phyloP scores from a whole-genome alignment of 371 early-diverging fungal genomes.

The Apophysomyces variabilis region DNA sequence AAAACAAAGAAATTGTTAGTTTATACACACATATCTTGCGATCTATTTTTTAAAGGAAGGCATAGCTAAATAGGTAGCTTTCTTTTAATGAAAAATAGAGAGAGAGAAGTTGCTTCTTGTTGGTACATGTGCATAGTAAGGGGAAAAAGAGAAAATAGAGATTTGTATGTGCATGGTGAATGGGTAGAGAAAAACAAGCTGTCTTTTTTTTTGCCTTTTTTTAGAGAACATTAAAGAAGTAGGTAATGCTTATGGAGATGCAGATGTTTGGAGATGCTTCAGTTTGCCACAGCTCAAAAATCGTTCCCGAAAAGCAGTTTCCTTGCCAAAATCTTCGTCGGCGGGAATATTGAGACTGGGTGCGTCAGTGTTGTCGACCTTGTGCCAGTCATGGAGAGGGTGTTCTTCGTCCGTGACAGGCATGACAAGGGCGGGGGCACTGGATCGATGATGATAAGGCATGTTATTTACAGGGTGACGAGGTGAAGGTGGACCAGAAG shows the following conservation, averaged over 20 bases:
- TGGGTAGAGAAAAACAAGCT: no score
- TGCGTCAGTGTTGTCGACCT: constrained; percentile 8
- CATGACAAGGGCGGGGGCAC: constrained; percentile 24
- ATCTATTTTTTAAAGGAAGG: no score
- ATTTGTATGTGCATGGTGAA: no score
- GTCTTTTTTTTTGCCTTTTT: no score
- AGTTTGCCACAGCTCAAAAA: constrained; percentile 33
- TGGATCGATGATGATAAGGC: constrained; percentile 17
- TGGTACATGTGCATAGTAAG: no score
- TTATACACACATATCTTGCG: no score
- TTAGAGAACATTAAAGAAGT: no score
- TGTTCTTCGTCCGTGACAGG: constrained; percentile 20
- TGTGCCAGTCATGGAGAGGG: constrained; percentile 6
- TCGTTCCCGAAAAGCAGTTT: constrained; percentile 31
- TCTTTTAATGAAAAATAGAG: no score
- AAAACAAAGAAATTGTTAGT: no score
- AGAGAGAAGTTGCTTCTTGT: no score
- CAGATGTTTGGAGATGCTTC: constrained; percentile 22
- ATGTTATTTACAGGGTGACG: constrained; percentile 14
- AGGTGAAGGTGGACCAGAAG: constrained; percentile 14
- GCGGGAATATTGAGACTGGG: constrained; percentile 30
- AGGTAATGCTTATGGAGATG: constrained; percentile 9
- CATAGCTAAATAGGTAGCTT: no score
- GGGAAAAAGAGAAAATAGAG: no score
- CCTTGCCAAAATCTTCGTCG: constrained; percentile 25